Evolutionary conservation across 208 protist genomes (phyloP).

Genomic region (Leishmania turanica): DNA sequence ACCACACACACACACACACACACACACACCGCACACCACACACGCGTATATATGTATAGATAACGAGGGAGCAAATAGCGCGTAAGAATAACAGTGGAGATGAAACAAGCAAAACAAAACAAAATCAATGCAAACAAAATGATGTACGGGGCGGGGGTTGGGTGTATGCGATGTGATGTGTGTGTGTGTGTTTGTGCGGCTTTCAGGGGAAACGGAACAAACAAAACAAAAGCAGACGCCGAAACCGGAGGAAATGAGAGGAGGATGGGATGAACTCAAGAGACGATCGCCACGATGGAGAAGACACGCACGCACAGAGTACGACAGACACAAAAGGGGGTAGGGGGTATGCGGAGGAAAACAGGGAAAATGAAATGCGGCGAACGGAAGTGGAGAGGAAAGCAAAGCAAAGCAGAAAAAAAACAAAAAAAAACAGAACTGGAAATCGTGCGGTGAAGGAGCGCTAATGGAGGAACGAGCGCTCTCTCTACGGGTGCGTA

Average conservation of each 20-base stretch:
- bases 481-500: not conserved
- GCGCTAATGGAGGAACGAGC: not conserved
- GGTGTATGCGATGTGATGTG: too few relatives aligned
- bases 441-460: not conserved
- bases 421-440: too few relatives aligned
- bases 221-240: not conserved
- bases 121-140: not conserved
- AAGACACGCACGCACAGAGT: not conserved
- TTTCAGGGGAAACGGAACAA: not conserved
- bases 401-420: too few relatives aligned
- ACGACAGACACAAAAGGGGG: not conserved
- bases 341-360: not conserved
- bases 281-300: not conserved
- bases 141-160: not conserved
- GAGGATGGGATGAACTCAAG: not conserved
- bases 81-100: not conserved
- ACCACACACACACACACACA: not conserved
- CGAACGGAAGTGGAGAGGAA: not conserved
- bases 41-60: too few relatives aligned
- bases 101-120: too few relatives aligned
- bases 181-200: too few relatives aligned
- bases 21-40: not conserved
- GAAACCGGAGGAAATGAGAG: not conserved
- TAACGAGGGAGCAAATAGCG: not conserved
- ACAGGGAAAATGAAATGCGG: not conserved